Evolutionary conservation across 2,329 filamentous ascomycete species (phyloP), one percentile per base, ranked within the genome.

Genomic region (Fusarium nurragi): DNA sequence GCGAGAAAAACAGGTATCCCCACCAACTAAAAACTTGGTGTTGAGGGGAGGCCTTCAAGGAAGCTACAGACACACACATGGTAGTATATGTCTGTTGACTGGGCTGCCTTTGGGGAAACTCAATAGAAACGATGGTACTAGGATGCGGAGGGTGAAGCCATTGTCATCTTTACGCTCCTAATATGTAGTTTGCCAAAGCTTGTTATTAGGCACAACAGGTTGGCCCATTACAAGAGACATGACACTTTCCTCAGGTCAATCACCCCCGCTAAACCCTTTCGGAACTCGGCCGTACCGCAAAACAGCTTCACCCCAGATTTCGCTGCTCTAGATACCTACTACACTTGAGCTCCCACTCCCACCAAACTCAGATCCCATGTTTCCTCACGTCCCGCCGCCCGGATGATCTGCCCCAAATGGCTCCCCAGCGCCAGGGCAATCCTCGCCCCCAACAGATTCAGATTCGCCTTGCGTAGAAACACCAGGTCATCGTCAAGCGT

Each of bases 331-430:
- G 30, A 30, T 58, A 22, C 28, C 21, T 44, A 39, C 21, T 44
- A 39, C 41, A n/a, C 34, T 39, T 48, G 19, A 43, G 39, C 44
- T 34, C 37, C 23, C 14, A 25, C 37, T 48, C 23, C 21, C 21
- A 39, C 36, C 45, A 43, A 26, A 22, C 39, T 47, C 9, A 22
- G 32, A 18, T 54, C 53, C 47, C 60, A 72, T 72, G 70, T 52
- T 54, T 49, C 26, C 41, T 49, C 49, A 58, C 50, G 51, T 21
- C 30, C 53, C 25, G 38, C 60, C 63, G 68, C 63, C 70, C 64
- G 68, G 55, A 77, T 77, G 74, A 74, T 71, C 53, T 65, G 72
- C 60, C 70, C 60, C 26, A 65, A 50, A 74, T 74, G 71, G 73
- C 65, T 69, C 39, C 58, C 67, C 60, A 58, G 54, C 53, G 53